These are phyloP conservation scores for Phytopythium boreale DNA, from an alignment of 352 stramenopile genomes.

Conservation along the genomic window DNA sequence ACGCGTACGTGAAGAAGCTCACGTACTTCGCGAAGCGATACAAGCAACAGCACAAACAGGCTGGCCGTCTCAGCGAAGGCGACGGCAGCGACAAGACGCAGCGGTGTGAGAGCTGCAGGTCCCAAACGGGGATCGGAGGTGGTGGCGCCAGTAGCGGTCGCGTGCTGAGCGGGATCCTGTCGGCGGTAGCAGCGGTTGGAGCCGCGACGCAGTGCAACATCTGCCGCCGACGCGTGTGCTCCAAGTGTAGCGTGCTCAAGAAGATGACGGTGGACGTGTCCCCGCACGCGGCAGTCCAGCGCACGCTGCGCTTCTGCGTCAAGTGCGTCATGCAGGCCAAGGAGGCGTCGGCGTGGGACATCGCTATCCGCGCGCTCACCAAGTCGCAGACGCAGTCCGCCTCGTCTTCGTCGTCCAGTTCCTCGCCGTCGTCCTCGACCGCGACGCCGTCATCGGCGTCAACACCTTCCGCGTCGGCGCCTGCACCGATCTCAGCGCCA, in stretches of 20 bases:
- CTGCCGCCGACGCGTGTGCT: constrained; percentile 41
- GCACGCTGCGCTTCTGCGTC: constrained; percentile 44
- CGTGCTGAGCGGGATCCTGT: constrained; percentile 19
- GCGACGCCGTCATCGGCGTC: background rate
- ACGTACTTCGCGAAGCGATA: constrained; percentile 42
- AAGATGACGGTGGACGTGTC: constrained; percentile 56
- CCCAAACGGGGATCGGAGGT: constrained; percentile 10
- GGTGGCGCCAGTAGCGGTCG: constrained; percentile 26
- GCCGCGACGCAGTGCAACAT: constrained; percentile 37
- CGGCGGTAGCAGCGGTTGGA: constrained; percentile 5
- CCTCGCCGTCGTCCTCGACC: background rate
- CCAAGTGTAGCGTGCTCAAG: constrained; percentile 50
- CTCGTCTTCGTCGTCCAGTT: background rate
- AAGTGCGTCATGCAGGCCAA: constrained; percentile 47
- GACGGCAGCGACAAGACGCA: background rate
- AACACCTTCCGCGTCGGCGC: background rate
- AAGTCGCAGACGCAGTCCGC: background rate
- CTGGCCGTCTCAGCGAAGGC: background rate
- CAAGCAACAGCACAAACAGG: constrained; percentile 4
- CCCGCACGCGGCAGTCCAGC: constrained; percentile 22
- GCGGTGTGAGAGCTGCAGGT: background rate
- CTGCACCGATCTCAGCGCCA: background rate
- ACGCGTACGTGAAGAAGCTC: constrained; percentile 58
- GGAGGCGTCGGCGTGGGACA: constrained; percentile 36
- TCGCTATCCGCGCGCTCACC: constrained; percentile 15